A percentile compares a stretch with the other conserved stretches of the same genome.
Evolutionary conservation across 177 flowering plant species (phyloP).

Genomic region (Telopea speciosissima): DNA sequence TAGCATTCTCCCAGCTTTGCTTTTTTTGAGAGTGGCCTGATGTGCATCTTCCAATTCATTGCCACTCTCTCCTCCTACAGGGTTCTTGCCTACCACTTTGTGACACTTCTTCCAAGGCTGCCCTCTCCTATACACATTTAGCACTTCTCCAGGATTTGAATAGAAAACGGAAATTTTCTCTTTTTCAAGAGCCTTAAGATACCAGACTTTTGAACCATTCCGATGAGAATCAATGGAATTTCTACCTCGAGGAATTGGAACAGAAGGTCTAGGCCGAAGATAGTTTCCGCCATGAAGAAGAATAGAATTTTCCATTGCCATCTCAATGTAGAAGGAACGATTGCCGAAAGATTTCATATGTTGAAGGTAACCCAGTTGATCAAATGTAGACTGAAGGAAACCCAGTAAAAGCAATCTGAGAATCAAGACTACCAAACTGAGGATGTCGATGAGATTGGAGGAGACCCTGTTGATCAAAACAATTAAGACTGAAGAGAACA

Average conservation of each 20-base stretch:
- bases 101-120: slow-evolving; percentile 23
- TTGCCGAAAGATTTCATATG: slow-evolving; percentile 24
- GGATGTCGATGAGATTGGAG: slow-evolving; percentile 7
- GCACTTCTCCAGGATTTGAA: slow-evolving; percentile 11
- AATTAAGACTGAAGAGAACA: background rate
- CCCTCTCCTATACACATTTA: slow-evolving; percentile 17
- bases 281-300: slow-evolving; percentile 19
- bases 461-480: background rate
- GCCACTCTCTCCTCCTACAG: slow-evolving; percentile 27
- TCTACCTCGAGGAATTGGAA: slow-evolving; percentile 11
- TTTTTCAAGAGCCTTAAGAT: slow-evolving; percentile 8
- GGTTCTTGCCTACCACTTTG: slow-evolving; percentile 23
- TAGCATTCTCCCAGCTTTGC: too few species aligned
- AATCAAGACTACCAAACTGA: slow-evolving; percentile 8
- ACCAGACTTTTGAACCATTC: slow-evolving; percentile 18
- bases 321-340: slow-evolving; percentile 19
- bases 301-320: slow-evolving; percentile 27
- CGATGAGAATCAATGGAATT: slow-evolving; percentile 9
- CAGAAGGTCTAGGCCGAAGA: slow-evolving; percentile 19
- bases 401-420: background rate
- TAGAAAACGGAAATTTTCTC: slow-evolving; percentile 9
- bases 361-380: slow-evolving; percentile 11
- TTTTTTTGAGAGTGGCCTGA: slow-evolving; percentile 73
- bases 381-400: slow-evolving; percentile 5
- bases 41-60: slow-evolving; percentile 47